Conservation (phyloP, 2,329 filamentous ascomycete genomes). For the Trichoderma aggressivum region DNA sequence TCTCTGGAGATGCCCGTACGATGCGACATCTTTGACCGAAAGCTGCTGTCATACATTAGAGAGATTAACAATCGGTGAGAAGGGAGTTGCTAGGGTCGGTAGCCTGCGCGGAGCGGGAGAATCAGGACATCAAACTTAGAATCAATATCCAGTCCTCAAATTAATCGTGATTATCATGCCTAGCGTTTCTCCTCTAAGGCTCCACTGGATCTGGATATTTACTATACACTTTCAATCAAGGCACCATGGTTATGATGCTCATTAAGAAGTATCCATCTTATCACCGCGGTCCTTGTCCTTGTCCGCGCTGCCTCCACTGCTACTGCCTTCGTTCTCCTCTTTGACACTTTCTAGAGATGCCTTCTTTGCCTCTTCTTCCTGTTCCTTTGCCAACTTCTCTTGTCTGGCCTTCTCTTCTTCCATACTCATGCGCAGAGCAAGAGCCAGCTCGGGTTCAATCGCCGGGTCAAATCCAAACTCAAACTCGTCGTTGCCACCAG, state of each 20-base stretch:
- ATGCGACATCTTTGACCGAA: conserved; percentile 92
- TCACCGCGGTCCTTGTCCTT: conserved; percentile 54
- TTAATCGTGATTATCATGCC: conserved; percentile 13
- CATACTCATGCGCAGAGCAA: conserved; percentile 94
- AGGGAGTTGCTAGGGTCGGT: neutral
- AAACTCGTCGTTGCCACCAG: conserved; percentile 61
- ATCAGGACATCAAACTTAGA: neutral
- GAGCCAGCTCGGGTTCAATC: conserved; percentile 87
- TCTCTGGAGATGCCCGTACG: conserved; percentile 95
- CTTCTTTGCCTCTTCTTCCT: conserved; percentile 70
- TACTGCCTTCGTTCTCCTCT: conserved; percentile 66
- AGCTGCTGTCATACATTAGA: conserved; percentile 75
- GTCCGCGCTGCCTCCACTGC: conserved; percentile 38
- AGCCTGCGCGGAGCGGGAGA: neutral
- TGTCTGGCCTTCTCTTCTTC: conserved; percentile 95
- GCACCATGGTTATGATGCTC: conserved; percentile 24
- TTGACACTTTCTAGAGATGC: conserved; percentile 76
- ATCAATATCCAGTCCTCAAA: conserved; percentile 8
- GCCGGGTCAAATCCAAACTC: conserved; percentile 84
- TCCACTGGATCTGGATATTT: conserved; percentile 21
- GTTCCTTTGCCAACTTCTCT: conserved; percentile 77
- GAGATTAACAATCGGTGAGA: conserved; percentile 59
- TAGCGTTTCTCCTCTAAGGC: conserved; percentile 11
- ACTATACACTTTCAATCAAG: conserved; percentile 37
- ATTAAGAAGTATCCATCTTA: conserved; percentile 83